phyloP scores from a whole-genome alignment of 2,329 filamentous ascomycete species.

The Emergomyces orientalis region DNA sequence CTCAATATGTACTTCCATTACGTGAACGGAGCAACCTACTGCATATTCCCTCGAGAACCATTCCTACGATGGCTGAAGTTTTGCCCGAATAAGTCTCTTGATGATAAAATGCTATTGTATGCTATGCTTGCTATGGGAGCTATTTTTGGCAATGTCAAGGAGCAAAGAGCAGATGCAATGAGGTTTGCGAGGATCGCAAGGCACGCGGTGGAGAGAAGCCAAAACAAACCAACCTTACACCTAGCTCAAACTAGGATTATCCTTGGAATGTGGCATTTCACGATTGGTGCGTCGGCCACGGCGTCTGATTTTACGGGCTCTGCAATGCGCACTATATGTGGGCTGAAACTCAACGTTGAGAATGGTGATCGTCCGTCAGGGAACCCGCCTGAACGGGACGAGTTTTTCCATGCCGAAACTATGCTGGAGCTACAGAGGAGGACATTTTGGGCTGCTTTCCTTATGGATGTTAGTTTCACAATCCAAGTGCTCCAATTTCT shows the following conservation, averaged over 20 bases:
- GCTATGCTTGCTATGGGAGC: constrained; percentile 50
- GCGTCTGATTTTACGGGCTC: constrained; percentile 56
- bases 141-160: constrained; percentile 42
- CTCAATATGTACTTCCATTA: constrained; percentile 50
- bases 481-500: not conserved
- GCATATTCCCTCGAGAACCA: constrained; percentile 46
- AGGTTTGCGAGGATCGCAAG: constrained; percentile 48
- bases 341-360: constrained; percentile 57
- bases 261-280: constrained; percentile 56
- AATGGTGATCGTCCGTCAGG: constrained; percentile 37
- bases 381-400: constrained; percentile 40
- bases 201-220: constrained; percentile 46
- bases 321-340: constrained; percentile 51
- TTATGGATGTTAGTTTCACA: constrained; percentile 51
- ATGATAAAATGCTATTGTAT: constrained; percentile 54
- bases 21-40: constrained; percentile 46
- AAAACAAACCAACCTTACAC: constrained; percentile 50
- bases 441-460: constrained; percentile 62
- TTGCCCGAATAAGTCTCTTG: constrained; percentile 39
- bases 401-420: constrained; percentile 48
- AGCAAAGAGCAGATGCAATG: constrained; percentile 34
- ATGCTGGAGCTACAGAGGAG: constrained; percentile 59
- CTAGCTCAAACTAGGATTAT: constrained; percentile 59
- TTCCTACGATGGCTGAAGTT: constrained; percentile 49
- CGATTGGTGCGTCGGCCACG: constrained; percentile 49